Percentiles rank a stretch among this genome's conserved stretches.
phyloP scores from a whole-genome alignment of 2,329 filamentous ascomycete genomes.

The Fonsecaea monophora region DNA sequence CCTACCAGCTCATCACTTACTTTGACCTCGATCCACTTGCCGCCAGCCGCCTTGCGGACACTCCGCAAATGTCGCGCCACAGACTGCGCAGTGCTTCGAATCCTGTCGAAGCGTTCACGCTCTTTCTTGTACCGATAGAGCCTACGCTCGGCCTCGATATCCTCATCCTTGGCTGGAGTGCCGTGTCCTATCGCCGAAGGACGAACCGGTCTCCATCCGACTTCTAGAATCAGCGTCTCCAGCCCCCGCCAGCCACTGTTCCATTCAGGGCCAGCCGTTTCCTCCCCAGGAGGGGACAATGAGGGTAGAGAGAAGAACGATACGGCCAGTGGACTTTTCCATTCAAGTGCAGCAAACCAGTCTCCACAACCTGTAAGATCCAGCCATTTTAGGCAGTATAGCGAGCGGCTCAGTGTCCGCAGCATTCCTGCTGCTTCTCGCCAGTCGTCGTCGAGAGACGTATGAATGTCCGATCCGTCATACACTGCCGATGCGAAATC shows the following conservation, averaged over 20 bases:
- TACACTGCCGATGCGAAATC: conserved; percentile 48
- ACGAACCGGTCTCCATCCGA: conserved; percentile 49
- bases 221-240: conserved; percentile 50
- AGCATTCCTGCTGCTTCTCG: conserved; percentile 63
- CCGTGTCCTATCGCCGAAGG: conserved; percentile 30
- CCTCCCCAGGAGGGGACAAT: background rate
- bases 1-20: conserved; percentile 25
- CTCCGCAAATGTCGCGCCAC: conserved; percentile 45
- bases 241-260: conserved; percentile 55
- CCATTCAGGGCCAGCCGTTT: conserved; percentile 51
- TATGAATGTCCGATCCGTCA: conserved; percentile 61
- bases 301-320: conserved; percentile 4
- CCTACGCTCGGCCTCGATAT: conserved; percentile 45
- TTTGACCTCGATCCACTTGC: conserved; percentile 50
- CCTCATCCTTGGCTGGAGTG: conserved; percentile 26
- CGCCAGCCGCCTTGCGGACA: conserved; percentile 44
- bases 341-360: conserved; percentile 62
- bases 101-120: conserved; percentile 43
- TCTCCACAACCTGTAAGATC: conserved; percentile 66
- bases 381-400: conserved; percentile 67
- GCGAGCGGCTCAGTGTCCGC: conserved; percentile 61
- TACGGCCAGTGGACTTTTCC: conserved; percentile 36
- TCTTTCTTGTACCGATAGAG: conserved; percentile 45
- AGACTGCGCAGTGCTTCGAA: conserved; percentile 42
- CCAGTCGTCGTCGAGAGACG: conserved; percentile 61